Evolutionary conservation across 192 early-diverging fungal genomes (phyloP).

Genomic region (Gonapodya sp.): DNA sequence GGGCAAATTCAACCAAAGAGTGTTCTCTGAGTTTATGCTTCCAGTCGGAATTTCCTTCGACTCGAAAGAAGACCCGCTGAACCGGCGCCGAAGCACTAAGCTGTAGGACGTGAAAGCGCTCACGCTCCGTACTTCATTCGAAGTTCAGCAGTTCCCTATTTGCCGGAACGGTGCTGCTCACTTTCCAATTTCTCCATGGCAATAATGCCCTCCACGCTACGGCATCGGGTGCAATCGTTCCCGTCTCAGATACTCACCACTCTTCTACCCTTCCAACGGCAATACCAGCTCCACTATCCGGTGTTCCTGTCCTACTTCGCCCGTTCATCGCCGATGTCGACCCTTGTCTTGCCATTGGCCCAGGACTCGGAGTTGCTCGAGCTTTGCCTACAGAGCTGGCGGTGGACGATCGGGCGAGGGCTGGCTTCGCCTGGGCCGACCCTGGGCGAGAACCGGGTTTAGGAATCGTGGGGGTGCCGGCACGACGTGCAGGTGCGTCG

Average conservation of each 20-base stretch:
- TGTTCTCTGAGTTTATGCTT: no score
- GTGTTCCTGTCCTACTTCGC: neutral
- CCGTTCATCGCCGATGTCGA: neutral
- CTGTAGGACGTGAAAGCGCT: no score
- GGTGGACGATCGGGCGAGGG: constrained; percentile 18
- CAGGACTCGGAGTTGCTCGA: neutral
- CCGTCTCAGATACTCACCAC: neutral
- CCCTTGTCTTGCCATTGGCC: neutral
- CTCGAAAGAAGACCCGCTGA: no score
- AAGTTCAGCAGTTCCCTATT: no score
- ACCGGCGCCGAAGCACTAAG: no score
- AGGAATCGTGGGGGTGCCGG: constrained; percentile 17
- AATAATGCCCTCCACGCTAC: no score
- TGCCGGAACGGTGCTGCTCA: no score
- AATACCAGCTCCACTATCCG: neutral
- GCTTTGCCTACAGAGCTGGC: neutral
- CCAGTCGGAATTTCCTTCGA: constrained; percentile 12
- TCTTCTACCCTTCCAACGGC: neutral
- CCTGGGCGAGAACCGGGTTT: constrained; percentile 1
- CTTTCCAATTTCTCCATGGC: no score
- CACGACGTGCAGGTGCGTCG: constrained; percentile 68
- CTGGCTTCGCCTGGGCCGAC: constrained; percentile 12
- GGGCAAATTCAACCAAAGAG: constrained; percentile 10
- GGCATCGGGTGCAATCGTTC: no score
- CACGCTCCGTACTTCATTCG: no score